These are phyloP conservation scores for Mycena maculata DNA, from an alignment of 768 basidiomycete genomes.

Conservation along the genomic window DNA sequence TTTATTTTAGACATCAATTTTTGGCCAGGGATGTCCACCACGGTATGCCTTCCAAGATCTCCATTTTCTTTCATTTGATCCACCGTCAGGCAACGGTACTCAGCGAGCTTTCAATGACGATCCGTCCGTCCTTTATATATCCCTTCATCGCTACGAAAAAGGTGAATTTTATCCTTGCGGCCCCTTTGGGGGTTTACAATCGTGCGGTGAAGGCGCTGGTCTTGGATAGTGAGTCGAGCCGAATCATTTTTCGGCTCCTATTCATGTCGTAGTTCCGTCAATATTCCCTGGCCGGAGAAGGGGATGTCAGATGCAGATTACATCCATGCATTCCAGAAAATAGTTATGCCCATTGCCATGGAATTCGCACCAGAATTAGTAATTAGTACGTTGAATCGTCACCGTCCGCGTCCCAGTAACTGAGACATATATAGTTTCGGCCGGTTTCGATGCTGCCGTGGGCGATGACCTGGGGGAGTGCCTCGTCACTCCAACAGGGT, in stretches of 20 bases:
- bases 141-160: conserved; percentile 93
- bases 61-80: background rate
- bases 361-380: conserved; percentile 97
- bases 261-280: conserved; percentile 77
- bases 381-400: conserved; percentile 73
- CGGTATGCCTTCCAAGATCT: conserved; percentile 57
- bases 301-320: conserved; percentile 98
- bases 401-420: background rate
- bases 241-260: background rate
- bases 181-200: conserved; percentile 87
- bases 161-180: conserved; percentile 95
- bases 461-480: conserved; percentile 95
- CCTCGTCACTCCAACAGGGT: conserved; percentile 90
- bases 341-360: conserved; percentile 96
- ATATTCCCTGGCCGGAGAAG: conserved; percentile 91
- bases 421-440: conserved; percentile 74
- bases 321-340: conserved; percentile 93
- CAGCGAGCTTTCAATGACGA: conserved; percentile 97
- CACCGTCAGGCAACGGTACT: conserved; percentile 88
- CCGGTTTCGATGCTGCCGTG: conserved; percentile 96
- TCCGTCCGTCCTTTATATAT: conserved; percentile 91
- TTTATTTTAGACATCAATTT: conserved; percentile 11
- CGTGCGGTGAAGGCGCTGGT: conserved; percentile 86
- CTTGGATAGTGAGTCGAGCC: conserved; percentile 78
- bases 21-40: conserved; percentile 93